Conservation (phyloP, 129 eudicot species). For the Mikania micrantha region DNA sequence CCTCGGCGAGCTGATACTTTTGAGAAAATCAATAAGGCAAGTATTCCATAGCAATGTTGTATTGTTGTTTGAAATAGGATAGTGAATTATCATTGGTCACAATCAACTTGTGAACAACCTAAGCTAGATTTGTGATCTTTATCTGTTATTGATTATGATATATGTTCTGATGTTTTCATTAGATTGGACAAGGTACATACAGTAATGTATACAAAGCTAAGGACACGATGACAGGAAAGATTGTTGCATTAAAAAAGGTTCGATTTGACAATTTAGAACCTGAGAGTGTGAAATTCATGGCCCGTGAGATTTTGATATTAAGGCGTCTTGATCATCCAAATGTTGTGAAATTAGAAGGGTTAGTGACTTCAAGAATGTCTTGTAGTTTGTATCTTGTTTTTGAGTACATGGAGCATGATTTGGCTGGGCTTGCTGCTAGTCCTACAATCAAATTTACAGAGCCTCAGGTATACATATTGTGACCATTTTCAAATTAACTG, state of each 20-base stretch:
- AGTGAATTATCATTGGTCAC: too few species aligned
- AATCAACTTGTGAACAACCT: not conserved
- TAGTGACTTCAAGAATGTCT: conserved; percentile 79
- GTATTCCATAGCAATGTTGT: not conserved
- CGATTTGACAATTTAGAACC: conserved; percentile 86
- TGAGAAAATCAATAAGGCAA: conserved; percentile 75
- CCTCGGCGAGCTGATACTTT: conserved; percentile 86
- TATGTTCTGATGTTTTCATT: conserved; percentile 14
- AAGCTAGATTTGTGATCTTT: not conserved
- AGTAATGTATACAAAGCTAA: conserved; percentile 92
- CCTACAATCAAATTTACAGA: conserved; percentile 74
- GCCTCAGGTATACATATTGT: conserved; percentile 57
- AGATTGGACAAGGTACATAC: conserved; percentile 95
- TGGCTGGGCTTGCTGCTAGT: conserved; percentile 82
- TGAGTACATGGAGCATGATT: conserved; percentile 74
- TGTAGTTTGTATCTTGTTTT: conserved; percentile 78
- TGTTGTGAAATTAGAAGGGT: conserved; percentile 67
- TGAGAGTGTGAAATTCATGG: conserved; percentile 79
- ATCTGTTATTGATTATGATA: not conserved
- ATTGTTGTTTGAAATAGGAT: too few species aligned
- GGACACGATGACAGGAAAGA: conserved; percentile 64
- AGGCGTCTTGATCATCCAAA: conserved; percentile 89
- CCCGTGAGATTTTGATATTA: conserved; percentile 72
- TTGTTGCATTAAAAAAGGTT: conserved; percentile 81
- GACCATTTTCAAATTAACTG: not conserved